These are phyloP conservation scores for Aspergillus ibericus DNA, from an alignment of 2,329 filamentous ascomycete genomes.

Conservation along the genomic window DNA sequence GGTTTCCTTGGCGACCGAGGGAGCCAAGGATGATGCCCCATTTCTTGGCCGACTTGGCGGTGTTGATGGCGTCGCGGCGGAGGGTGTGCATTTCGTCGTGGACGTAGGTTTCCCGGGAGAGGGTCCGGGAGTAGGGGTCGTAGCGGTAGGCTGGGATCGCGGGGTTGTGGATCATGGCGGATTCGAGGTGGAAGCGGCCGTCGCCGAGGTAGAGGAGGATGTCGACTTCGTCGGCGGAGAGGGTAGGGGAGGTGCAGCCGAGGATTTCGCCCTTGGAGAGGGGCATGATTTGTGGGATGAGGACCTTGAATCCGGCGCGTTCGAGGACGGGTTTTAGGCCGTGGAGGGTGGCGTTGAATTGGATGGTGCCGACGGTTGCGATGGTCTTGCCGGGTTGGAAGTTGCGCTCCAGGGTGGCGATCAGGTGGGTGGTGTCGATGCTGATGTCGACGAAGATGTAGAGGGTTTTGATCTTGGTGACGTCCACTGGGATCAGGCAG, in stretches of 20 bases:
- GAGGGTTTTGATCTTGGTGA: slow-evolving; percentile 93
- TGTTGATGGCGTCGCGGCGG: slow-evolving; percentile 71
- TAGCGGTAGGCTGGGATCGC: slow-evolving; percentile 88
- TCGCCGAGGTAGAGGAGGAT: slow-evolving; percentile 87
- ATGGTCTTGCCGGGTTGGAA: slow-evolving; percentile 83
- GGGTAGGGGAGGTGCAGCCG: slow-evolving; percentile 87
- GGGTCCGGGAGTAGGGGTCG: slow-evolving; percentile 88
- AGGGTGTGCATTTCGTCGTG: slow-evolving; percentile 87
- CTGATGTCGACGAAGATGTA: slow-evolving; percentile 98
- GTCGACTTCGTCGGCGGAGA: slow-evolving; percentile 65
- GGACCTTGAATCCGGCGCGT: slow-evolving; percentile 76
- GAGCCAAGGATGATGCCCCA: slow-evolving; percentile 96
- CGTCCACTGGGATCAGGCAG: slow-evolving; percentile 92
- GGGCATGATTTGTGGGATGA: slow-evolving; percentile 90
- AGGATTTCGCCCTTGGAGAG: slow-evolving; percentile 94
- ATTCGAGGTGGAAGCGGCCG: slow-evolving; percentile 93
- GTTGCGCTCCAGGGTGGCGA: slow-evolving; percentile 84
- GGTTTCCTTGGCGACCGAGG: slow-evolving; percentile 90
- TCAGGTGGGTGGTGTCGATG: slow-evolving; percentile 85
- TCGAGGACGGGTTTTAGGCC: slow-evolving; percentile 76
- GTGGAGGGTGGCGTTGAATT: slow-evolving; percentile 97
- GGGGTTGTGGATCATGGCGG: slow-evolving; percentile 98
- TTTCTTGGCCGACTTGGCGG: slow-evolving; percentile 74
- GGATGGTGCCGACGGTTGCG: slow-evolving; percentile 93
- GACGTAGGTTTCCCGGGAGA: slow-evolving; percentile 88